Evolutionary conservation across 257 asterid species (phyloP).

Genomic region (Salvia miltiorrhiza): DNA sequence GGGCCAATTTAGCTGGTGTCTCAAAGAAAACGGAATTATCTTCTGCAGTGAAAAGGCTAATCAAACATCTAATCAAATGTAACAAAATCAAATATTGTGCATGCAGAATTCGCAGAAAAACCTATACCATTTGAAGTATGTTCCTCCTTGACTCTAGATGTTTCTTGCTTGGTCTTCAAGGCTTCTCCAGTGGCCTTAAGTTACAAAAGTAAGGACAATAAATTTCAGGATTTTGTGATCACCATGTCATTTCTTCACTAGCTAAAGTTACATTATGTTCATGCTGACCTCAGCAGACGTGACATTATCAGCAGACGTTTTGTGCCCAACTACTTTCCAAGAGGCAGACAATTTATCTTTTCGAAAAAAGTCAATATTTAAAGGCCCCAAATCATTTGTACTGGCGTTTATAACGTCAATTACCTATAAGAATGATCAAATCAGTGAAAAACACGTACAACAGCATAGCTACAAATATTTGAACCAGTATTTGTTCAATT

Average conservation of each 20-base stretch:
- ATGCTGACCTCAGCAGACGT: conserved; percentile 52
- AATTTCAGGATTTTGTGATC: conserved; percentile 25
- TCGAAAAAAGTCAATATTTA: conserved; percentile 60
- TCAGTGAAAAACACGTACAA: conserved; percentile 11
- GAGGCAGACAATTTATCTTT: conserved; percentile 72
- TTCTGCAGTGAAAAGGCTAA: conserved; percentile 39
- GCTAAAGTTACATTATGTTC: conserved; percentile 4
- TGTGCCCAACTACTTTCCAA: conserved; percentile 57
- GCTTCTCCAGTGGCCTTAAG: conserved; percentile 39
- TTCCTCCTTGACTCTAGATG: conserved; percentile 40
- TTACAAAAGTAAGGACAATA: conserved; percentile 15
- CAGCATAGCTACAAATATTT: conserved; percentile 6
- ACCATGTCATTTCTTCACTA: conserved; percentile 9
- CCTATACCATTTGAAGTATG: conserved; percentile 45
- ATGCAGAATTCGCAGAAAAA: background rate
- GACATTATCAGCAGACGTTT: conserved; percentile 31
- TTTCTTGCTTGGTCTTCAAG: conserved; percentile 42
- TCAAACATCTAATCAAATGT: conserved; percentile 20
- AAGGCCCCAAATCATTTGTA: conserved; percentile 72
- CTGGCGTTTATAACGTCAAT: conserved; percentile 65
- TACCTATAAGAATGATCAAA: conserved; percentile 44
- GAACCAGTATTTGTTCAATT: background rate
- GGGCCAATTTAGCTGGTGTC: conserved; percentile 49
- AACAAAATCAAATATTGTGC: conserved; percentile 12
- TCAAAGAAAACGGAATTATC: conserved; percentile 47